Conservation (phyloP, 2,329 filamentous ascomycete genomes). For the Cercospora canescens region DNA sequence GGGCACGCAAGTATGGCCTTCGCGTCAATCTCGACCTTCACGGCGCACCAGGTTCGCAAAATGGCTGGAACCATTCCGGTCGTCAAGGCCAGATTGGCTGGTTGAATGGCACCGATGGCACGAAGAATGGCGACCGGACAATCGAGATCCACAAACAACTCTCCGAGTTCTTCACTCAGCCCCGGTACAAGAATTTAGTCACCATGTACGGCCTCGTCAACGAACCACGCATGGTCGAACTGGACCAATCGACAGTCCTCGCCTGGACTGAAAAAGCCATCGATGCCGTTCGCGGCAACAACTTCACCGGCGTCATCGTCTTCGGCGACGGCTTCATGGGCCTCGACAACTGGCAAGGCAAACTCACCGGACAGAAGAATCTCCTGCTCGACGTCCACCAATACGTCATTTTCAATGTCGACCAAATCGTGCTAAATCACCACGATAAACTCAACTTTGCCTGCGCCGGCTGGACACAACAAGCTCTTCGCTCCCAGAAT, state of each 20-base stretch:
- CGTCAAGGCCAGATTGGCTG: conserved; percentile 77
- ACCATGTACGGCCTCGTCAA: conserved; percentile 93
- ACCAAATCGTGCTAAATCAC: conserved; percentile 80
- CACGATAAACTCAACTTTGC: conserved; percentile 82
- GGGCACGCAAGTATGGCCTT: conserved; percentile 86
- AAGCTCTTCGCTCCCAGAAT: conserved; percentile 72
- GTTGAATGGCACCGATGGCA: conserved; percentile 87
- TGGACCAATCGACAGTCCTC: conserved; percentile 67
- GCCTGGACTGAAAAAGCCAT: conserved; percentile 78
- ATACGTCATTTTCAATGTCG: conserved; percentile 95
- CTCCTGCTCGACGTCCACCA: conserved; percentile 96
- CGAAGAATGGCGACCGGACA: conserved; percentile 74
- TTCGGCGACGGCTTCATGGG: conserved; percentile 97
- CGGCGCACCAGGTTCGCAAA: conserved; percentile 88
- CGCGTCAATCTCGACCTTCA: conserved; percentile 93
- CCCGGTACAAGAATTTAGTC: conserved; percentile 87
- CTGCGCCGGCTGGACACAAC: conserved; percentile 81
- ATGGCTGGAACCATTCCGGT: conserved; percentile 97
- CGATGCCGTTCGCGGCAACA: conserved; percentile 71
- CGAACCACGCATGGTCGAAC: conserved; percentile 78
- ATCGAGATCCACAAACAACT: conserved; percentile 85
- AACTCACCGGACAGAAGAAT: conserved; percentile 68
- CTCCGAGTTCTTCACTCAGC: conserved; percentile 88
- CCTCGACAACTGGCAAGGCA: conserved; percentile 84
- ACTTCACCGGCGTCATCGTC: conserved; percentile 69